A percentile compares a stretch with the other conserved stretches of the same genome.
phyloP scores from a whole-genome alignment of 495 filamentous ascomycete species.

The Hypoxylon trugodes region DNA sequence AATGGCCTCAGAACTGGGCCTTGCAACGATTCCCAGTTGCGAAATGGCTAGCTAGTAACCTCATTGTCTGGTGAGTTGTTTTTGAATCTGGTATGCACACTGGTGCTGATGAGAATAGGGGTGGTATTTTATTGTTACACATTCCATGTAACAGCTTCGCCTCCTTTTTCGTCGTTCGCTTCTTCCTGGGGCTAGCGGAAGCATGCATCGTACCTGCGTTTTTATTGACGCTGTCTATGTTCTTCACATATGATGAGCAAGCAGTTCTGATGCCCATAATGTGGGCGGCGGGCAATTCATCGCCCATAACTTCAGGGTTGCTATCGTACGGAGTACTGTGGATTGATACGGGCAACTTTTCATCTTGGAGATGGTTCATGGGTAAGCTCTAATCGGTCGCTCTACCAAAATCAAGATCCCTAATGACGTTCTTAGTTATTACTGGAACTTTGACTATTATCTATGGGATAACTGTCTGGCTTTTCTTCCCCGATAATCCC shows the following conservation, averaged over 20 bases:
- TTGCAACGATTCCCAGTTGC: slow-evolving; percentile 52
- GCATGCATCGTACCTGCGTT: slow-evolving; percentile 55
- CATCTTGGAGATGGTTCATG: slow-evolving; percentile 56
- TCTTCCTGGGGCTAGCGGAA: slow-evolving; percentile 52
- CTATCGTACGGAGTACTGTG: slow-evolving; percentile 54
- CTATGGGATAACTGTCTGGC: slow-evolving; percentile 51
- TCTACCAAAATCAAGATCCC: slow-evolving; percentile 34
- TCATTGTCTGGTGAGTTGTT: slow-evolving; percentile 47
- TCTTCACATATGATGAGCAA: slow-evolving; percentile 56
- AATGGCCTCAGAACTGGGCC: slow-evolving; percentile 54
- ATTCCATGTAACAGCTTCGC: slow-evolving; percentile 53
- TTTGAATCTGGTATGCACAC: background rate
- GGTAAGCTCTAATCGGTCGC: slow-evolving; percentile 14
- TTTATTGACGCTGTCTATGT: slow-evolving; percentile 52
- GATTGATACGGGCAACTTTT: slow-evolving; percentile 51
- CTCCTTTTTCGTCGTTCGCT: slow-evolving; percentile 51
- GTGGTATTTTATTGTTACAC: slow-evolving; percentile 47
- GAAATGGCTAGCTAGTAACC: slow-evolving; percentile 52
- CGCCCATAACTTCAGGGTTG: slow-evolving; percentile 52
- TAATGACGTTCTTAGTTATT: slow-evolving; percentile 46
- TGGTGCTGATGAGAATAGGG: slow-evolving; percentile 37
- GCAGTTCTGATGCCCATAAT: slow-evolving; percentile 54
- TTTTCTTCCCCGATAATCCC: slow-evolving; percentile 61
- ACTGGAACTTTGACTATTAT: slow-evolving; percentile 51
- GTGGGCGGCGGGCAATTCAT: slow-evolving; percentile 54